Evolutionary conservation across 257 asterid genomes (phyloP).

Genomic region (Prunella vulgaris): DNA sequence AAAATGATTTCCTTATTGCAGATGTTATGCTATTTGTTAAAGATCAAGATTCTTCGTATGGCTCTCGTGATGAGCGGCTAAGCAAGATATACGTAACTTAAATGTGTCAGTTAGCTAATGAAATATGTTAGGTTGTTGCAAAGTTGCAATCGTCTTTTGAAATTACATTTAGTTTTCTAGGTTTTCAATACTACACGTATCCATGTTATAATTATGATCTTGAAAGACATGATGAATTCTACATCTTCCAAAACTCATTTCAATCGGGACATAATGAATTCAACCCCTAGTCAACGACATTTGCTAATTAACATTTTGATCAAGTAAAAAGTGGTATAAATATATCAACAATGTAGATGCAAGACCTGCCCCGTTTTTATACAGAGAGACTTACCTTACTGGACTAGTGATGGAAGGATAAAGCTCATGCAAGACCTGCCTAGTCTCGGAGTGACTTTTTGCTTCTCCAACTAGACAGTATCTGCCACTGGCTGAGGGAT

Average conservation of each 20-base stretch:
- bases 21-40: neutral
- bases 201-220: too few species aligned
- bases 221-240: neutral
- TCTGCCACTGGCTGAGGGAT: slow-evolving; percentile 37
- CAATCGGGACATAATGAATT: neutral
- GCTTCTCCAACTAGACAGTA: slow-evolving; percentile 28
- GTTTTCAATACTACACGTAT: neutral
- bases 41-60: too few species aligned
- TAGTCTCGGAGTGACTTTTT: neutral
- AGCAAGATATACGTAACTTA: too few species aligned
- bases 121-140: too few species aligned
- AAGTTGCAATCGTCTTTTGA: too few species aligned
- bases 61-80: too few species aligned
- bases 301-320: neutral
- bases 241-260: too few species aligned
- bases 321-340: neutral
- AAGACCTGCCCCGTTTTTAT: too few species aligned
- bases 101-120: too few species aligned
- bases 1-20: too few species aligned
- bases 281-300: neutral
- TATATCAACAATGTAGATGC: neutral
- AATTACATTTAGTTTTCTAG: too few species aligned
- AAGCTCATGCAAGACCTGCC: slow-evolving; percentile 26
- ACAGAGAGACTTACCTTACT: slow-evolving; percentile 8
- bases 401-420: slow-evolving; percentile 29